A percentile compares a stretch with the other conserved stretches of the same genome.
These are phyloP conservation scores for Macrophomina pseudophaseolina DNA, from an alignment of 2,329 filamentous ascomycete genomes.

Conservation along the genomic window DNA sequence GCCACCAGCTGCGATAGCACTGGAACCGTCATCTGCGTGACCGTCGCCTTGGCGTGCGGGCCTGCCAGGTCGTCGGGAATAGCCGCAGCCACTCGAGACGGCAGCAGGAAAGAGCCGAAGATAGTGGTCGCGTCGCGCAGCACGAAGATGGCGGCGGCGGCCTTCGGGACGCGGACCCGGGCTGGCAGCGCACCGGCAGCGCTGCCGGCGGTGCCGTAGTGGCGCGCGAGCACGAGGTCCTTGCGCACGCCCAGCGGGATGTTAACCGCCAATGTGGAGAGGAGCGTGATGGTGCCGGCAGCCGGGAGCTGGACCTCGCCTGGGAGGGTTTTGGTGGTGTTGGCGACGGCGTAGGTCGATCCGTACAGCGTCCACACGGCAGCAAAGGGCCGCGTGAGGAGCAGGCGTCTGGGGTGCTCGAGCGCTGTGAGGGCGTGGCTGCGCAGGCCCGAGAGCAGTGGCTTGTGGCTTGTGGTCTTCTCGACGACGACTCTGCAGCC, in stretches of 20 bases:
- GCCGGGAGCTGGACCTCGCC: constrained; percentile 28
- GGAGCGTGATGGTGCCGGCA: constrained; percentile 34
- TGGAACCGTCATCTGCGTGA: constrained; percentile 37
- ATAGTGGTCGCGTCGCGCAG: constrained; percentile 39
- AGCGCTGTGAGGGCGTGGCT: constrained; percentile 33
- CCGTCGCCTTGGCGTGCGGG: constrained; percentile 32
- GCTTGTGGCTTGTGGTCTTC: constrained; percentile 33
- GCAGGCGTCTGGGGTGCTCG: constrained; percentile 34
- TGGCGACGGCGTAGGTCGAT: constrained; percentile 37
- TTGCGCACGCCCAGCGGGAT: constrained; percentile 38
- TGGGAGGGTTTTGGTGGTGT: constrained; percentile 33
- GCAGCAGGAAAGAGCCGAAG: constrained; percentile 38
- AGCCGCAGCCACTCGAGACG: constrained; percentile 33
- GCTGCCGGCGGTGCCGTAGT: constrained; percentile 30
- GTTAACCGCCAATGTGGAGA: constrained; percentile 37
- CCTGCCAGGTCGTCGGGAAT: constrained; percentile 31
- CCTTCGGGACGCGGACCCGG: constrained; percentile 13
- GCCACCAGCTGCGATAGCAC: constrained; percentile 37
- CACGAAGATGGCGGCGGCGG: constrained; percentile 36
- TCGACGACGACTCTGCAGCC: constrained; percentile 34
- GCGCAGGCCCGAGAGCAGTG: constrained; percentile 30
- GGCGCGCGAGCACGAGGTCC: constrained; percentile 38
- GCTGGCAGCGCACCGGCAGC: constrained; percentile 9
- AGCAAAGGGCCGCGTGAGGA: constrained; percentile 37
- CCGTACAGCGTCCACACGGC: constrained; percentile 39